phyloP scores from a whole-genome alignment of 2,329 filamentous ascomycete genomes.

The Diplodia corticola region DNA sequence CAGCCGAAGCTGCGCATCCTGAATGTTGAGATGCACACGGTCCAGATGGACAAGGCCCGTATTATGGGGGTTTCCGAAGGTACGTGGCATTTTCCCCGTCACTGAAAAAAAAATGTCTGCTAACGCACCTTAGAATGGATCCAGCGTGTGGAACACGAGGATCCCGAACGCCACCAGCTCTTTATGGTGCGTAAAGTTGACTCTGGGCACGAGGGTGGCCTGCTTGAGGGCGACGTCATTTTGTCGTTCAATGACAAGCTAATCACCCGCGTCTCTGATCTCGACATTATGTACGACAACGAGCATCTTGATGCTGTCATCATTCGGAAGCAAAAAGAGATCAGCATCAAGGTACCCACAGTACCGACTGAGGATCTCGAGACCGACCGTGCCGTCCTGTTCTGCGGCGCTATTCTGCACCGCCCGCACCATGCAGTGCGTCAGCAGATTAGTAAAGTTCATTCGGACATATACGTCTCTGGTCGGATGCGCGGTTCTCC shows the following conservation, averaged over 20 bases:
- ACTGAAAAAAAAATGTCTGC: neutral
- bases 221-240: constrained; percentile 90
- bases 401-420: constrained; percentile 93
- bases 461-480: constrained; percentile 94
- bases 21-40: constrained; percentile 89
- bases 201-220: constrained; percentile 60
- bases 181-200: constrained; percentile 97
- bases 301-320: constrained; percentile 80
- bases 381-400: constrained; percentile 86
- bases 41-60: constrained; percentile 94
- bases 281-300: constrained; percentile 95
- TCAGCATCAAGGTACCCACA: constrained; percentile 75
- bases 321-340: constrained; percentile 79
- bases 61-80: constrained; percentile 92
- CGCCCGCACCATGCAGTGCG: constrained; percentile 93
- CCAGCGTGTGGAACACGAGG: constrained; percentile 80
- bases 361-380: constrained; percentile 88
- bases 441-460: constrained; percentile 94
- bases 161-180: constrained; percentile 89
- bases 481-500: constrained; percentile 76
- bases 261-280: constrained; percentile 87
- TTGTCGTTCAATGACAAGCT: constrained; percentile 88
- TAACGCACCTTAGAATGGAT: constrained; percentile 69
- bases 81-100: constrained; percentile 12
- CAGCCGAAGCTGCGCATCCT: constrained; percentile 84